Base-by-base conservation (phyloP, 805 yeast species). In the Priceomyces carsonii region DNA sequence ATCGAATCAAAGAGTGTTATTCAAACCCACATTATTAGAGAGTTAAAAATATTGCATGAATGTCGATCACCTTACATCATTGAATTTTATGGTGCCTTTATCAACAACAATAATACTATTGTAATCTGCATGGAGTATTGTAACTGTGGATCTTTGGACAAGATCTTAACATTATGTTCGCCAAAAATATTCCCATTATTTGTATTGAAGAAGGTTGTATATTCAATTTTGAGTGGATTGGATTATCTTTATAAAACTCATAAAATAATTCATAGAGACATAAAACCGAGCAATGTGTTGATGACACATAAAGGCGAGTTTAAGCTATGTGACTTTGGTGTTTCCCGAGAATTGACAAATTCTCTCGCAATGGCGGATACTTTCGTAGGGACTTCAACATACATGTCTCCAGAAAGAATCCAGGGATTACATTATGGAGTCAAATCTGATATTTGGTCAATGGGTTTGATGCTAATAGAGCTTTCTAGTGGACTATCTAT, bases 401-500 rank as follows among this genome's bases (percentile, higher is more conserved):
- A 93, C 57, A 93, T 93, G 74, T 85, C 96, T 1, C 99, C 99
- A 0, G 99, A 93, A 52, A 74, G 99, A 43, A 91, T 93, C 36
- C 96, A 89, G 61, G 99, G 99, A 13, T 87, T 86, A 27, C 82
- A 82, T 7, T 93, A 93, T 61, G 85, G 95, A 6, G 82, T 90
- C n/a, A 89, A 90, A 48, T 91, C 95, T 24, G 99, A 93, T 58
- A 91, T 93, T 8, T 93, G 99, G 99, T 88, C 97, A 0, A 65
- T 90, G 46, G 99, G 99, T 1, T 67, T 93, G 29, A 85, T 90
- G 82, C 69, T 93, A 26, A 79, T 87, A 33, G 98, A 93, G 58
- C 67, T 93, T 34, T 91, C 96, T 1, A 78, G 85, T 3, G 98
- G 98, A 0, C 71, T 71, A 35, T 82, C 84, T 48, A 93, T 96